Evolutionary conservation across 306 rosid genomes (phyloP), one percentile per base, ranked within the genome.

Genomic region (Arachis hypogaea): DNA sequence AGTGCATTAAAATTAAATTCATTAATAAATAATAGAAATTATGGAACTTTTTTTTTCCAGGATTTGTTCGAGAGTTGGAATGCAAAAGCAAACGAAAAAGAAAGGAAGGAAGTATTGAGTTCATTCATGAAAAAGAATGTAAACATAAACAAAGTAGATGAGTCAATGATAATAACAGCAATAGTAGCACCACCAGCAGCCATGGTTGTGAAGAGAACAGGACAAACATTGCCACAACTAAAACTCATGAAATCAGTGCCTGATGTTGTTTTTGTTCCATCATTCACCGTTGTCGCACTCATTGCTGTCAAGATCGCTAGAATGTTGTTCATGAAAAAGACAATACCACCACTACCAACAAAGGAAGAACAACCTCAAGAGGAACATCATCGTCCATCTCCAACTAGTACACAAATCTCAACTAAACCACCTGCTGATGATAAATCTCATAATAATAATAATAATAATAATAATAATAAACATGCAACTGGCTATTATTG

Each of bases 181-280:
- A 50, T 92, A 47, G 65, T 84, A 6, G 82, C 91, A 29, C 98
- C 94, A 1, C 87, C 98, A 1, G 81, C 80, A 28, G 94, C 98
- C 42, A 86, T 92, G 89, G 86, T 45, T 3, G 86, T 70, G 0
- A 88, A 90, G 70, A 88, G 78, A 77, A 71, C 82, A 0, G 94
- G 85, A 62, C 85, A 88, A 74, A 55, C 14, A 6, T 38, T 86
- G 14, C 85, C 96, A 18, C 93, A 83, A 62, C 72, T 88, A 3
- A 81, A 80, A 59, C 38, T 82, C 7, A 78, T 89, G 68, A 89
- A 89, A 69, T 38, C 61, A 56, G 69, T 90, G 11, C 98, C 96
- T 8, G 96, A 88, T 59, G 86, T 82, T 62, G 2, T 92, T 4
- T 90, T 92, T 64, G 92, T 90, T 33, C 93, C 96, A 5, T 65